A percentile compares a stretch with the other conserved stretches of the same genome.
Evolutionary conservation across 2,329 filamentous ascomycete genomes (phyloP).

Genomic region (Exophiala viscosa): DNA sequence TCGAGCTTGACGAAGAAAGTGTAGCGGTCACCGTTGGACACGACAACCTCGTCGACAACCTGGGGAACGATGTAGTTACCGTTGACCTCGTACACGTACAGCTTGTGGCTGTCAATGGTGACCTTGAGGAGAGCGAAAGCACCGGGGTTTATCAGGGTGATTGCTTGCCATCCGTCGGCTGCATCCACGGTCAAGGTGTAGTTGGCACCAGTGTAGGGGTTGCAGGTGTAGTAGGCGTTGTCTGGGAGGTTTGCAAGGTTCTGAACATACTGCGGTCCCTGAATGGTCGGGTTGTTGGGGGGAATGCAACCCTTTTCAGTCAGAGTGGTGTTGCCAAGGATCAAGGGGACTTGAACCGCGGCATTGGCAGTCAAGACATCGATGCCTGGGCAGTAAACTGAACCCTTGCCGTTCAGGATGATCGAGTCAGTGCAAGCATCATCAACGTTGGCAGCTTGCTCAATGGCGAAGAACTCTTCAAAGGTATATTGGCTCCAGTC

Average conservation of each 20-base stretch:
- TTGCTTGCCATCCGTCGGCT: constrained; percentile 34
- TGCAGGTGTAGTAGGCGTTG: constrained; percentile 40
- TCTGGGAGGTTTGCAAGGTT: constrained; percentile 42
- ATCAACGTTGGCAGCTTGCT: constrained; percentile 35
- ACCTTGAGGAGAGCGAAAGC: constrained; percentile 34
- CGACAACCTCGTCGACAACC: constrained; percentile 33
- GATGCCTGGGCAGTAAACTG: constrained; percentile 49
- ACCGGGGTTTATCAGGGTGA: constrained; percentile 39
- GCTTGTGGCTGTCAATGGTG: constrained; percentile 43
- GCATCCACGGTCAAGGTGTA: constrained; percentile 35
- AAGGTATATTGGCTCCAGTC: constrained; percentile 58
- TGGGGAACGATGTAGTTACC: constrained; percentile 42
- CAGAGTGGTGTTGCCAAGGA: constrained; percentile 29
- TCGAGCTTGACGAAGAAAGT: constrained; percentile 43
- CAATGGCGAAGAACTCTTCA: constrained; percentile 37
- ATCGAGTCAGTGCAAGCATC: constrained; percentile 59
- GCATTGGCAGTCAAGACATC: constrained; percentile 43
- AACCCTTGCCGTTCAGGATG: constrained; percentile 60
- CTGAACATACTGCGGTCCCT: constrained; percentile 36
- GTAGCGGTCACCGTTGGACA: constrained; percentile 40
- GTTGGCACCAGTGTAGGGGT: constrained; percentile 20
- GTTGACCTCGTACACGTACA: constrained; percentile 45
- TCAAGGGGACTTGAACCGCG: constrained; percentile 30
- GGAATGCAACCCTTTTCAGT: constrained; percentile 38
- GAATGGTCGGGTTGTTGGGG: constrained; percentile 21